These are phyloP conservation scores for Tubosaeta sp. DNA, from an alignment of 768 basidiomycete genomes.

Conservation along the genomic window DNA sequence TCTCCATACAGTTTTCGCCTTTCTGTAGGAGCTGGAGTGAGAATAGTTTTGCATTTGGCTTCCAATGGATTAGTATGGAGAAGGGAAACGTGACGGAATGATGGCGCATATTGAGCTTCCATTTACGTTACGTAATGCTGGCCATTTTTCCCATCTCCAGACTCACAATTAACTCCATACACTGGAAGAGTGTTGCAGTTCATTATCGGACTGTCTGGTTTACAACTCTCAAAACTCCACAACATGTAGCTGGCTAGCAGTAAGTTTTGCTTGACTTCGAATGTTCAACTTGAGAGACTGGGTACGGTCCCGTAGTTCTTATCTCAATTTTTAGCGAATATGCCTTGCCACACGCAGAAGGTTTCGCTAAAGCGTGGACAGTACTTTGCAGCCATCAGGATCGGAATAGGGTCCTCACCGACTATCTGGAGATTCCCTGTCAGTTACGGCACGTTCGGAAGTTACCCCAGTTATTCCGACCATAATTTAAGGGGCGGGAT, in stretches of 20 bases:
- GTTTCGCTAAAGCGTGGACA: not conserved
- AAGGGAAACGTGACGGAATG: not conserved
- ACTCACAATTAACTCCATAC: no score
- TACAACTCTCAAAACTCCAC: not conserved
- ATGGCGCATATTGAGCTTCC: not conserved
- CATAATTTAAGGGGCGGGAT: not conserved
- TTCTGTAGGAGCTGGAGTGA: not conserved
- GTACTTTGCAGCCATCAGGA: not conserved
- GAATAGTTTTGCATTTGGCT: not conserved
- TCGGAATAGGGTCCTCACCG: not conserved
- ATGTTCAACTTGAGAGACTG: not conserved
- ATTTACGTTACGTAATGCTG: not conserved
- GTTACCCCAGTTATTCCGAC: not conserved
- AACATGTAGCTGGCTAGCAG: not conserved
- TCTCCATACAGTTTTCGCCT: not conserved
- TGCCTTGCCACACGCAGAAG: not conserved
- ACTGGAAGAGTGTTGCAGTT: no score
- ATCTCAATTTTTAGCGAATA: not conserved
- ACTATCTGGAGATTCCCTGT: not conserved
- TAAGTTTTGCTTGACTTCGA: not conserved
- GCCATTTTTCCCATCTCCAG: no score
- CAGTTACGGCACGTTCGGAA: not conserved
- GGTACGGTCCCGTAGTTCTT: not conserved
- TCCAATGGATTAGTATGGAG: no score
- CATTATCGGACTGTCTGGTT: not conserved